These are phyloP conservation scores for Cyclotella sp. DNA, from an alignment of 108 stramenopile genomes.

Conservation along the genomic window DNA sequence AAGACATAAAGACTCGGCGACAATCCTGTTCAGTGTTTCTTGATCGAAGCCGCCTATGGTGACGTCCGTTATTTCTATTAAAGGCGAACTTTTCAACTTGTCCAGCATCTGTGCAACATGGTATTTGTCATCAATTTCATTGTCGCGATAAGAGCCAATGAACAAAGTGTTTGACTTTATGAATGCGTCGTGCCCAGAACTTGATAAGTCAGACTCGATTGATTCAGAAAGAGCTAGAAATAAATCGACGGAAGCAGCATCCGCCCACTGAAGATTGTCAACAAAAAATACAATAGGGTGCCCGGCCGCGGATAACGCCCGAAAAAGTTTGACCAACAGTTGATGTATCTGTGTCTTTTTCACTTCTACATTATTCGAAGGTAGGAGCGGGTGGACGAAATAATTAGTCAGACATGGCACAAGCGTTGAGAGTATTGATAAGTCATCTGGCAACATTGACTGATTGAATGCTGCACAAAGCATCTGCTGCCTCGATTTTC, in stretches of 20 bases:
- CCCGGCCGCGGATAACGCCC: background rate
- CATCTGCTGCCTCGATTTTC: background rate
- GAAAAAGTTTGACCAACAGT: conserved; percentile 15
- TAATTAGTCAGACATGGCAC: conserved; percentile 14
- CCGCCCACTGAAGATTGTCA: conserved; percentile 70
- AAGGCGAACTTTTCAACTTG: background rate
- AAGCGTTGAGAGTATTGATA: conserved; percentile 15
- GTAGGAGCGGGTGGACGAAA: background rate
- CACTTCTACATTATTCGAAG: conserved; percentile 22
- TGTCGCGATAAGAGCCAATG: conserved; percentile 49
- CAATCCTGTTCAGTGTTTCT: conserved; percentile 15
- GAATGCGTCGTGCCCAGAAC: background rate
- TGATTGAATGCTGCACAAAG: background rate
- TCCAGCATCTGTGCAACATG: conserved; percentile 10
- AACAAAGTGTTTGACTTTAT: conserved; percentile 25
- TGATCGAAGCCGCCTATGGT: conserved; percentile 1
- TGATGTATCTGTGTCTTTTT: background rate
- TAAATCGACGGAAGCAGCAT: conserved; percentile 42
- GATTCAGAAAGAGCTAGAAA: conserved; percentile 39
- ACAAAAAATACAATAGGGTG: conserved; percentile 47
- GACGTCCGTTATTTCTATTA: conserved; percentile 16
- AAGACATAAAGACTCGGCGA: conserved; percentile 24
- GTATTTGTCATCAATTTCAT: conserved; percentile 42
- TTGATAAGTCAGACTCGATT: background rate
- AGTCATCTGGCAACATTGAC: conserved; percentile 12